Conservation (phyloP, 306 rosid species). For the Pterocarpus santalinus region DNA sequence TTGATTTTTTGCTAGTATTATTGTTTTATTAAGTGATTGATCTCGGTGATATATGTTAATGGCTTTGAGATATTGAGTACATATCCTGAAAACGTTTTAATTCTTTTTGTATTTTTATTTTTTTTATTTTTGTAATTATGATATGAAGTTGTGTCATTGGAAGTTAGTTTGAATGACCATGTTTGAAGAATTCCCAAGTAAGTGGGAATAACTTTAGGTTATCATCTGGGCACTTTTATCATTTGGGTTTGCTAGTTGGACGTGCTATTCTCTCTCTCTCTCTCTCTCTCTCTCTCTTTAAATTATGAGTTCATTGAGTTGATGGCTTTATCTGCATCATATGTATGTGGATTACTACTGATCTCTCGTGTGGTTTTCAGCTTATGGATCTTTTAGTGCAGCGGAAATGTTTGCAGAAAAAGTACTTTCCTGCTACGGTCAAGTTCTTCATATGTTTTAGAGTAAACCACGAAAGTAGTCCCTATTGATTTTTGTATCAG, state of each 20-base stretch:
- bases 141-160: background rate
- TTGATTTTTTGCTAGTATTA: background rate
- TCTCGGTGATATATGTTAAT: conserved; percentile 3
- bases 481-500: no score
- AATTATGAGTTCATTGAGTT: conserved; percentile 16
- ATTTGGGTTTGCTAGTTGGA: background rate
- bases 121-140: background rate
- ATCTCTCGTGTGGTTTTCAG: conserved; percentile 55
- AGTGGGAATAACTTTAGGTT: background rate
- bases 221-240: conserved; percentile 2
- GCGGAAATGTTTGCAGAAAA: conserved; percentile 64
- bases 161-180: conserved; percentile 13
- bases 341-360: background rate
- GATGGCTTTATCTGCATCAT: conserved; percentile 12
- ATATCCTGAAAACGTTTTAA: no score
- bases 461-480: no score
- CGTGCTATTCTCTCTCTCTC: background rate
- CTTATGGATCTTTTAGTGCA: conserved; percentile 66
- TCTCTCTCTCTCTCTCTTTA: background rate
- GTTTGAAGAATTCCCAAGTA: conserved; percentile 1
- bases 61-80: no score
- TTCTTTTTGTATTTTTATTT: background rate
- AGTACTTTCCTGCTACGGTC: conserved; percentile 58
- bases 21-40: background rate
- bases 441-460: background rate